A percentile compares a stretch with the other conserved stretches of the same genome.
Conservation (phyloP, 2,329 filamentous ascomycete species). For the Diaporthe velutina region DNA sequence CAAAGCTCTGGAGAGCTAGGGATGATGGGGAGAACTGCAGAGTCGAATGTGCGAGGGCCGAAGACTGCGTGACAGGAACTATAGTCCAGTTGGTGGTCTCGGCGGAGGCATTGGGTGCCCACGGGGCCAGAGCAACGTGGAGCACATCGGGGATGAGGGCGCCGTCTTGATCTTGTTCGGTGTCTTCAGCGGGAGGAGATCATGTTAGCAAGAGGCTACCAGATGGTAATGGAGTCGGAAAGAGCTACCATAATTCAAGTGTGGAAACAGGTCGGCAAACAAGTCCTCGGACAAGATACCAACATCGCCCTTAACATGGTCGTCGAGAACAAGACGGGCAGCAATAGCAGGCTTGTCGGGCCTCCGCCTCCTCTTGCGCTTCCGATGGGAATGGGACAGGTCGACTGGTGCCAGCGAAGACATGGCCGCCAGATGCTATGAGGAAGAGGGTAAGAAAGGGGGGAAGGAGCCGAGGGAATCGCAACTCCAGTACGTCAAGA, state of each 20-base stretch:
- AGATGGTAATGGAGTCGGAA: neutral
- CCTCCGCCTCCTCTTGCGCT: constrained; percentile 65
- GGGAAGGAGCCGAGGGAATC: neutral
- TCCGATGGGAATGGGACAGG: constrained; percentile 47
- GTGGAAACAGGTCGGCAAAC: constrained; percentile 83
- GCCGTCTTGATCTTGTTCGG: constrained; percentile 30
- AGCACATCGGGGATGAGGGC: constrained; percentile 56
- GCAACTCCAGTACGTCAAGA: constrained; percentile 22
- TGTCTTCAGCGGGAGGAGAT: constrained; percentile 4
- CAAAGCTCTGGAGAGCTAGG: constrained; percentile 82
- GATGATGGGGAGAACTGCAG: constrained; percentile 83
- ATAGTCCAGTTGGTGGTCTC: constrained; percentile 85
- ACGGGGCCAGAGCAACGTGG: constrained; percentile 81
- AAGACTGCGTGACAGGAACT: constrained; percentile 77
- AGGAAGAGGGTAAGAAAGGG: neutral
- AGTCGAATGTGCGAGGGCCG: constrained; percentile 79
- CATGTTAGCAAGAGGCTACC: constrained; percentile 31
- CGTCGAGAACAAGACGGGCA: constrained; percentile 86
- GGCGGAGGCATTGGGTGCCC: constrained; percentile 70
- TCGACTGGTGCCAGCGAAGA: constrained; percentile 45
- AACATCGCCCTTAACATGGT: constrained; percentile 85
- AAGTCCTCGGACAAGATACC: constrained; percentile 90
- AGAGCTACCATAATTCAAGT: constrained; percentile 58
- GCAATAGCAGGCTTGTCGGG: constrained; percentile 82
- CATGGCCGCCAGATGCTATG: constrained; percentile 37